Base-by-base conservation (phyloP, 495 filamentous ascomycete species). In the Cercophora newfieldiana region DNA sequence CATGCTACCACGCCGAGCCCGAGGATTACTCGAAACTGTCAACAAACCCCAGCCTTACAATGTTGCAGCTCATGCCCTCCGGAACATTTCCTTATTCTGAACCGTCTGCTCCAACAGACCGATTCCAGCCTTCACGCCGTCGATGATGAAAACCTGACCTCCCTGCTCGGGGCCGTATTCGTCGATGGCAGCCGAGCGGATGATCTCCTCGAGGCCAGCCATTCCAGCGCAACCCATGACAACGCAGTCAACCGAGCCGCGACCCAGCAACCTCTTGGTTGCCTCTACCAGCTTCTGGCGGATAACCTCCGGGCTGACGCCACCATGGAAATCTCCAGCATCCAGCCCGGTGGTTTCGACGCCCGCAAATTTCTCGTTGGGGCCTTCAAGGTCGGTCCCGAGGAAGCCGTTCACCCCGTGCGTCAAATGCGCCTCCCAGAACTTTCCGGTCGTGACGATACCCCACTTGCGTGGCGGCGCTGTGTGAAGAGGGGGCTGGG, bases 201-300 rank as follows among this genome's bases (percentile, higher is more conserved):
- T 92, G 57, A 90, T 89, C 63, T 88, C 83, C 62, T 94, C 90
- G 80, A 98, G 85, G 14, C 94, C 95, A 24, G 87, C 89, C 95
- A 97, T 97, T 4, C 95, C 94, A 48, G 93, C 94, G 79, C 94
- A 97, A 1, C 89, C 90, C 77, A 92, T 82, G 63, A 91, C 85
- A 25, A 92, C 87, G 65, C 90, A 85, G 28, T 84, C 84, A 0
- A 94, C 88, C 3, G 76, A 66, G 0, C 85, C 82, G 8, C 78
- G 79, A 21, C 76, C 75, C 25, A 97, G 74, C 37, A 97, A 74
- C 55, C 83, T 78, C 71, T 81, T 82, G 8, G 89, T 89, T 5
- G 91, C 94, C 14, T 88, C 86, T 66, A 79, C 87, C 68, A 98
- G 87, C 66, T 85, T 86, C 72, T 73, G 66, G 25, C 82, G 77